Evolutionary conservation across 2,329 filamentous ascomycete genomes (phyloP).

Genomic region (Ophiosphaerella herpotricha): DNA sequence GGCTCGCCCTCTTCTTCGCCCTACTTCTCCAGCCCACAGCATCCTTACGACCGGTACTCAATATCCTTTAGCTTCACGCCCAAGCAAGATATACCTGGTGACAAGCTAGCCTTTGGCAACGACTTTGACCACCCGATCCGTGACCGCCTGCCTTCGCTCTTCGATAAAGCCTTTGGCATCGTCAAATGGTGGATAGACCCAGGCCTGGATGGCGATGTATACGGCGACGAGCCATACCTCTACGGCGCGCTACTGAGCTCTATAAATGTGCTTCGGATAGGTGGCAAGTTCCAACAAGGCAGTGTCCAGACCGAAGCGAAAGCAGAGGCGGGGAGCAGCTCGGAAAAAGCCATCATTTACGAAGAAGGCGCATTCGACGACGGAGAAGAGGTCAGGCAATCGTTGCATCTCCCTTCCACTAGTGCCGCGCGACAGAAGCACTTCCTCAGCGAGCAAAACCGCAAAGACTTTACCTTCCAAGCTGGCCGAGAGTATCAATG

Average conservation of each 20-base stretch:
- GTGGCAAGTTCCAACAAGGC: slow-evolving; percentile 45
- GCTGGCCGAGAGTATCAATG: slow-evolving; percentile 64
- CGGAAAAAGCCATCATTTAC: slow-evolving; percentile 63
- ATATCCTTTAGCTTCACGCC: slow-evolving; percentile 79
- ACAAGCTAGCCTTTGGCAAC: slow-evolving; percentile 88
- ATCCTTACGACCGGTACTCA: slow-evolving; percentile 80
- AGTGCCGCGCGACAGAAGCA: slow-evolving; percentile 59
- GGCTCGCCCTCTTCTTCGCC: slow-evolving; percentile 70
- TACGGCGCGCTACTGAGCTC: slow-evolving; percentile 81
- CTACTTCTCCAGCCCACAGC: slow-evolving; percentile 76
- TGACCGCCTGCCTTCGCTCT: slow-evolving; percentile 82
- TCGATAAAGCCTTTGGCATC: slow-evolving; percentile 80
- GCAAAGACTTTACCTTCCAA: slow-evolving; percentile 65
- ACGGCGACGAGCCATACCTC: slow-evolving; percentile 82
- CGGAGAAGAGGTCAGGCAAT: slow-evolving; percentile 48
- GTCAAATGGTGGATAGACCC: slow-evolving; percentile 93
- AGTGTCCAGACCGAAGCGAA: slow-evolving; percentile 49
- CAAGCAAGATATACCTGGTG: slow-evolving; percentile 67
- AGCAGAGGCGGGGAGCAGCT: slow-evolving; percentile 57
- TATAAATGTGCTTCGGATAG: slow-evolving; percentile 77
- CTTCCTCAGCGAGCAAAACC: slow-evolving; percentile 61
- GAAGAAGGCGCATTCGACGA: slow-evolving; percentile 55
- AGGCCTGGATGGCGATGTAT: slow-evolving; percentile 85
- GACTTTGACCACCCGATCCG: slow-evolving; percentile 92
- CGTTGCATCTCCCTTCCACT: slow-evolving; percentile 47